Evolutionary conservation across 2,329 filamentous ascomycete genomes (phyloP), one percentile per base, ranked within the genome.

Genomic region (Nannizziopsis barbatae): DNA sequence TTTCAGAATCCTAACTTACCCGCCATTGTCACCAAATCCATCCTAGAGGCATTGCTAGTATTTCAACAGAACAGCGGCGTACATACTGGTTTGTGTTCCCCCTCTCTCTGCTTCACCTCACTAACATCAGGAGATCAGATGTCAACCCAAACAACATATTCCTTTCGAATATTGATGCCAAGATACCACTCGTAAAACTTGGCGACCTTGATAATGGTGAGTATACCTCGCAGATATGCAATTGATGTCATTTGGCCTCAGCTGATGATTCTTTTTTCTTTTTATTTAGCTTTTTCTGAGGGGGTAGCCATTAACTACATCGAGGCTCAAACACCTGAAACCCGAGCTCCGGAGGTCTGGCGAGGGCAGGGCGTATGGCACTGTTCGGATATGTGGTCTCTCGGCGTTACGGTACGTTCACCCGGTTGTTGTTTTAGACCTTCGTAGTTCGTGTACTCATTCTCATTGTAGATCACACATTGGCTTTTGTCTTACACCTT

Each of bases 291-390:
- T 8, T 51, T 49, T 22, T 39, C 40, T 5, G 50, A 51, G 31
- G 50, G 50, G 5, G 50, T 45, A 20, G 50, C 50, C 1, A 50
- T 47, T 31, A 52, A 52, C 15, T 22, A 50, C 18, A 27, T 27
- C 7, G 33, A 41, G 41, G 51, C 47, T 22, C 51, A 52, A 33
- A 50, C 43, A 17, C 17, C 44, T 27, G 47, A 50, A 42, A 52
- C 51, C n/a, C 51, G 51, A 17, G 51, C 51, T 12, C 51, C 51
- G 14, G 51, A 52, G 31, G 51, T 52, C 5, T 52, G 51, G 51
- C 18, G 33, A 15, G 51, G 51, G 12, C 30, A 45, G 7, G 51
- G 51, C 5, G 43, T 50, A 30, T 52, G 51, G 51, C 47, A 50
- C 41, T 48, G 35, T 4, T 52, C 51, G 12, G 51, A 52, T 39